phyloP scores from a whole-genome alignment of 495 filamentous ascomycete species.

The Trichoderma gamsii region DNA sequence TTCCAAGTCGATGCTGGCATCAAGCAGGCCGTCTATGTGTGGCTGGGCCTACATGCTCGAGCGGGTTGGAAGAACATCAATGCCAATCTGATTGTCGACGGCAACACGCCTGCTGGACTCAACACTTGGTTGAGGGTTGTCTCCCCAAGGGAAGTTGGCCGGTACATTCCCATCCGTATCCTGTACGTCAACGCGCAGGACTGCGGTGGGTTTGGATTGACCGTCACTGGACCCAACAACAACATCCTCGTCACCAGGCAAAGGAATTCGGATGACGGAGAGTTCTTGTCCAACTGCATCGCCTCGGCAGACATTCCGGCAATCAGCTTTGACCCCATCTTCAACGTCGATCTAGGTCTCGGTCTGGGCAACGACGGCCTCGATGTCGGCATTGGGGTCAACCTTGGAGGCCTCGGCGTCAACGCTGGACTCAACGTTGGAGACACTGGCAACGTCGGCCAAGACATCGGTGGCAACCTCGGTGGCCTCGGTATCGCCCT shows the following conservation, averaged over 20 bases:
- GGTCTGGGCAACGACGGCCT: neutral
- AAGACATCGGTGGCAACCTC: neutral
- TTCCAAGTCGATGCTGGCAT: neutral
- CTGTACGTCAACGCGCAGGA: conserved; percentile 14
- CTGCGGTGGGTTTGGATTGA: neutral
- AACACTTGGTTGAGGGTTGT: neutral
- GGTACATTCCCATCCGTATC: conserved; percentile 11
- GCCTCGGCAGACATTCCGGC: neutral
- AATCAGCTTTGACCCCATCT: neutral
- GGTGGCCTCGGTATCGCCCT: neutral
- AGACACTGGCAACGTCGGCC: neutral
- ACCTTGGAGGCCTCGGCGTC: neutral
- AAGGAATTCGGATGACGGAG: neutral
- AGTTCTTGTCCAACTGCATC: neutral
- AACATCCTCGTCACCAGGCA: neutral
- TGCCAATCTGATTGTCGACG: neutral
- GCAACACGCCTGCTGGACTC: neutral
- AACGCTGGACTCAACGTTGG: no score
- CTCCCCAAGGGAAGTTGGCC: neutral
- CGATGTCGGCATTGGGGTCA: neutral
- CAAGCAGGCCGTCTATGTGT: neutral
- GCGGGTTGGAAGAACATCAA: neutral
- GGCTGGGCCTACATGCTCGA: neutral
- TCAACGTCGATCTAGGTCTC: neutral
- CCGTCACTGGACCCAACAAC: neutral